Conservation (phyloP, 2,329 filamentous ascomycete genomes). For the Calonectria hongkongensis region DNA sequence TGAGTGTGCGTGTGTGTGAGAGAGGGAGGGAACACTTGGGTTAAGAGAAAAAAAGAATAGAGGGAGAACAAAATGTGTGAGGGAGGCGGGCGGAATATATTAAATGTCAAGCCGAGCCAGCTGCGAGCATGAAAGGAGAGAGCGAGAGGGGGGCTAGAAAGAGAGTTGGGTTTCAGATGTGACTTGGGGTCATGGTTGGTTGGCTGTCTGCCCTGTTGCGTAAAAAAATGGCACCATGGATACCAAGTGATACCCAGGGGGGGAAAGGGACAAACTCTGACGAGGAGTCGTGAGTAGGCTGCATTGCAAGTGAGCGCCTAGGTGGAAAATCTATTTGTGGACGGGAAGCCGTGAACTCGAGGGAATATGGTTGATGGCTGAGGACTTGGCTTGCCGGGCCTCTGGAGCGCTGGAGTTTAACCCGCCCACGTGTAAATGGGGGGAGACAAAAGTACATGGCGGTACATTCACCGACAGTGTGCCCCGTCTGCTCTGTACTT, state of each 20-base stretch:
- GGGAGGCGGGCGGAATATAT: slow-evolving; percentile 19
- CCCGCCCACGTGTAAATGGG: not conserved
- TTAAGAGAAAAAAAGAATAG: not conserved
- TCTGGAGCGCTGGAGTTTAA: slow-evolving; percentile 5
- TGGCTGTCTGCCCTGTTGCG: slow-evolving; percentile 20
- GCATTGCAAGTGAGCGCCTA: not conserved
- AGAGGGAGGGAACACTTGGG: not conserved
- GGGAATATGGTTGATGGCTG: slow-evolving; percentile 27
- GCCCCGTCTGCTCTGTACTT: too few species aligned
- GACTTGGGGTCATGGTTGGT: slow-evolving; percentile 31
- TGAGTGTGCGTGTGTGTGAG: too few species aligned
- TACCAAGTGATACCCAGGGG: slow-evolving; percentile 15
- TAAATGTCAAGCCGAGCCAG: slow-evolving; percentile 4
- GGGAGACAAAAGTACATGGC: slow-evolving; percentile 13
- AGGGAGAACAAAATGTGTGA: slow-evolving; percentile 20
- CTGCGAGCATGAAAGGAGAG: slow-evolving; percentile 17
- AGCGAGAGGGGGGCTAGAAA: slow-evolving; percentile 15
- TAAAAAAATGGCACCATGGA: slow-evolving; percentile 25
- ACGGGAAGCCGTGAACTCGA: not conserved
- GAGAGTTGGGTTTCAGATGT: slow-evolving; percentile 42
- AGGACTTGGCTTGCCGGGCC: slow-evolving; percentile 12
- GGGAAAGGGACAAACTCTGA: slow-evolving; percentile 16
- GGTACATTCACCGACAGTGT: not conserved
- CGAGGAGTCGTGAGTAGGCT: slow-evolving; percentile 4
- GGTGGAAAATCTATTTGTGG: slow-evolving; percentile 16